Evolutionary conservation across 306 rosid genomes (phyloP).

Genomic region (Trifolium subterraneum): DNA sequence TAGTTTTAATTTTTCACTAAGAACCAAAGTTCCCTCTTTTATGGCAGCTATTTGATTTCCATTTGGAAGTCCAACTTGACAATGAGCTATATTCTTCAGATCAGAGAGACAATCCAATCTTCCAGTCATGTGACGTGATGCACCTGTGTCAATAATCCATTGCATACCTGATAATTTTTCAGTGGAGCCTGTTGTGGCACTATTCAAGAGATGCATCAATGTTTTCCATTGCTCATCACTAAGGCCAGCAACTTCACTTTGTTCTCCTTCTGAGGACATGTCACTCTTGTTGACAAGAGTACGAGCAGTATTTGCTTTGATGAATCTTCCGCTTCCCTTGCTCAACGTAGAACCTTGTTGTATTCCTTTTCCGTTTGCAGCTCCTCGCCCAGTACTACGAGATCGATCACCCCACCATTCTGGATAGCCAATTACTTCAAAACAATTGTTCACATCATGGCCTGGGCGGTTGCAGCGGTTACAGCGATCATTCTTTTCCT

Average conservation of each 20-base stretch:
- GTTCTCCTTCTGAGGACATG: too few species aligned
- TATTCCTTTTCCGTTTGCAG: too few species aligned
- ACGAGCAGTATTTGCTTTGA: too few species aligned
- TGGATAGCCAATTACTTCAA: too few species aligned
- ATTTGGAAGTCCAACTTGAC: background rate
- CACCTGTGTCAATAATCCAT: background rate
- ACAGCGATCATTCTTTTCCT: background rate
- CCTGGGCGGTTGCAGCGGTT: background rate
- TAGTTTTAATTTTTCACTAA: background rate
- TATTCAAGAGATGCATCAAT: background rate
- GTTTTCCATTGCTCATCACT: background rate
- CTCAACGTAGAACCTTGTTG: background rate
- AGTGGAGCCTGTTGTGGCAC: background rate
- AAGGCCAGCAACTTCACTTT: too few species aligned
- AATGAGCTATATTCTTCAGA: background rate
- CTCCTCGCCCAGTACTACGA: too few species aligned
- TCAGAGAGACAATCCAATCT: background rate
- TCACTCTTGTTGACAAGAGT: too few species aligned
- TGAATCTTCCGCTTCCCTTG: background rate
- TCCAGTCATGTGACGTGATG: background rate
- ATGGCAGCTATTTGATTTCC: background rate
- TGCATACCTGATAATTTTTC: background rate
- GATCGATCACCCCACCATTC: too few species aligned
- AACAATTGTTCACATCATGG: background rate
- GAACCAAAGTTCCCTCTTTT: background rate